Conservation (phyloP, 2,329 filamentous ascomycete species). For the Fusarium coicis region DNA sequence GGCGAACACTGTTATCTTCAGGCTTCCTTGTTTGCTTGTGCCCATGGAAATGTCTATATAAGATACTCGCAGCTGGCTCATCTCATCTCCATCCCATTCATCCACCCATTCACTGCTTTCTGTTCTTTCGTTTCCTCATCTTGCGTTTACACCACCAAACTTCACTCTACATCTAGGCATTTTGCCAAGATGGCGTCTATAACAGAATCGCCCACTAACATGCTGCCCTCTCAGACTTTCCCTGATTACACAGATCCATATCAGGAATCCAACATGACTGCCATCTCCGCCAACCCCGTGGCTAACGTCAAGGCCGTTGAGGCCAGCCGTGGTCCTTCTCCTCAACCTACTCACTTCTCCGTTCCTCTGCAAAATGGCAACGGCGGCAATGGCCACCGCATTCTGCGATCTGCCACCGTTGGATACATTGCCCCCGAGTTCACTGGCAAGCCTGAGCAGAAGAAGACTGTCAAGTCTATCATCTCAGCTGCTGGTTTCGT, state of each 20-base stretch:
- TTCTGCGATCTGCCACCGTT: constrained; percentile 87
- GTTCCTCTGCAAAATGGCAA: constrained; percentile 64
- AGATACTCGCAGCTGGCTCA: constrained; percentile 18
- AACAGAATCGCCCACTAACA: constrained; percentile 54
- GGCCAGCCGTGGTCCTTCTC: constrained; percentile 76
- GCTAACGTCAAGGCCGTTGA: constrained; percentile 53
- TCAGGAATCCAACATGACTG: constrained; percentile 49
- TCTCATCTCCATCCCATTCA: background rate
- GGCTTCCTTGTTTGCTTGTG: constrained; percentile 9
- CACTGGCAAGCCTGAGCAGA: constrained; percentile 90
- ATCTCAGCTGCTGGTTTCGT: constrained; percentile 87
- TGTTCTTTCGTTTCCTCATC: constrained; percentile 15
- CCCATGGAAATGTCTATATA: constrained; percentile 34
- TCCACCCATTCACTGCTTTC: constrained; percentile 11
- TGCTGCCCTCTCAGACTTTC: constrained; percentile 54
- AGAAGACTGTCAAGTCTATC: constrained; percentile 84
- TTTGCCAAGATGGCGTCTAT: constrained; percentile 51
- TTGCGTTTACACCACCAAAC: constrained; percentile 21
- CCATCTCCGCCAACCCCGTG: constrained; percentile 55
- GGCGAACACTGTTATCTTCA: constrained; percentile 25
- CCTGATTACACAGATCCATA: constrained; percentile 57
- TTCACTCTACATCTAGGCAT: constrained; percentile 16
- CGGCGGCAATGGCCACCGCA: constrained; percentile 72
- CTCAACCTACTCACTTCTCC: constrained; percentile 86
- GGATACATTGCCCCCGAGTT: constrained; percentile 97